Evolutionary conservation across 2,329 filamentous ascomycete genomes (phyloP).

Genomic region (Fusarium sp.): DNA sequence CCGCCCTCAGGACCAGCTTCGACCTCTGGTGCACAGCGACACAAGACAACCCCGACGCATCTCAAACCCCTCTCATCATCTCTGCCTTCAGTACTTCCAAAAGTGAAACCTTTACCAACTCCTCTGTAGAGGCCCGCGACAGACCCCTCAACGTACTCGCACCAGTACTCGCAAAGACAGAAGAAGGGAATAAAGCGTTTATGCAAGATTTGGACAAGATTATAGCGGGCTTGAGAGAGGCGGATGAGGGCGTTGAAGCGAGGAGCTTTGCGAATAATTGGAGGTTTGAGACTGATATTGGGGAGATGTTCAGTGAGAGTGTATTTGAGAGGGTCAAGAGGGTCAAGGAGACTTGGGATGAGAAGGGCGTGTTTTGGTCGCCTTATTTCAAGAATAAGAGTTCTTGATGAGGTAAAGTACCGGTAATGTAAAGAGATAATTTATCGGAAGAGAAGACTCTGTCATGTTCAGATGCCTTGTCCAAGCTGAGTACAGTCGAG

Average conservation of each 20-base stretch:
- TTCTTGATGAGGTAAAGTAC: rapidly evolving
- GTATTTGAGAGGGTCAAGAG: constrained; percentile 31
- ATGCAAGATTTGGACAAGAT: constrained; percentile 15
- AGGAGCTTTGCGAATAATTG: constrained; percentile 43
- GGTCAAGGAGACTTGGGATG: constrained; percentile 45
- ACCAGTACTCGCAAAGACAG: constrained; percentile 21
- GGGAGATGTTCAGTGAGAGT: constrained; percentile 36
- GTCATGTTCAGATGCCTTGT: not conserved
- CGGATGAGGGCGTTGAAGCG: constrained; percentile 8
- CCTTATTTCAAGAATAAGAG: constrained; percentile 16
- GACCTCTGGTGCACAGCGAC: constrained; percentile 43
- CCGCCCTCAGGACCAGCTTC: constrained; percentile 40
- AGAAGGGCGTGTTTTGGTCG: constrained; percentile 45
- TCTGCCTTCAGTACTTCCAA: constrained; percentile 32
- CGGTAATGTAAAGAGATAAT: not conserved
- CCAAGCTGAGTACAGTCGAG: no score
- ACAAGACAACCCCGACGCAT: constrained; percentile 29
- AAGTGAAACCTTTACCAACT: not conserved
- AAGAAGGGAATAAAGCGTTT: constrained; percentile 20
- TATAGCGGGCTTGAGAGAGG: constrained; percentile 17
- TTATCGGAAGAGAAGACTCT: not conserved
- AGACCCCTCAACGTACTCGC: constrained; percentile 29
- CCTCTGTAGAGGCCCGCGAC: constrained; percentile 41
- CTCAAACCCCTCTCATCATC: constrained; percentile 29
- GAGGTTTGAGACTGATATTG: constrained; percentile 30